Evolutionary conservation across 2,329 filamentous ascomycete genomes (phyloP).

Genomic region (Pseudogymnoascus sp.): DNA sequence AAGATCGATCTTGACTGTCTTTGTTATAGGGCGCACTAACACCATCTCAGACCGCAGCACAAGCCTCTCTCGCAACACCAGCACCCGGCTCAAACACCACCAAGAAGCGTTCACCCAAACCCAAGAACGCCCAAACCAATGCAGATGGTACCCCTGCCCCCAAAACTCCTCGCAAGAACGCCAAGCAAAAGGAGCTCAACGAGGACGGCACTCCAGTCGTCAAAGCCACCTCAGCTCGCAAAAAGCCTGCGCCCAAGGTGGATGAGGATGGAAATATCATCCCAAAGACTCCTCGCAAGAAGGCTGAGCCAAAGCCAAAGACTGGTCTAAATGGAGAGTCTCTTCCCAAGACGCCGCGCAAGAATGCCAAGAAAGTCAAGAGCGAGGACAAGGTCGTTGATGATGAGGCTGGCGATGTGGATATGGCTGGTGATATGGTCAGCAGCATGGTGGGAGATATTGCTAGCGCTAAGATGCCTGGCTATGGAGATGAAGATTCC

Average conservation of each 20-base stretch:
- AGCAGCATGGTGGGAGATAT: background rate
- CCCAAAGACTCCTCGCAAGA: background rate
- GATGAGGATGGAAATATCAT: background rate
- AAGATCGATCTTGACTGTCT: background rate
- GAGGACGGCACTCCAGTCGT: background rate
- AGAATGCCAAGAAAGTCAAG: background rate
- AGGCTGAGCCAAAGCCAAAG: background rate
- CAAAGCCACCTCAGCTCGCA: background rate
- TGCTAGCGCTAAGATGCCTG: background rate
- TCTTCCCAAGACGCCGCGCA: background rate
- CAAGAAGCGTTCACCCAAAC: background rate
- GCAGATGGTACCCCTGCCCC: background rate
- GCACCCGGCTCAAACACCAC: background rate
- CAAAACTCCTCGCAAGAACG: constrained; percentile 5
- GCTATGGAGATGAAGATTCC: background rate
- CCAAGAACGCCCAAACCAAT: background rate
- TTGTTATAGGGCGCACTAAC: background rate
- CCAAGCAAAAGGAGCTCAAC: background rate
- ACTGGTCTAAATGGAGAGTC: background rate
- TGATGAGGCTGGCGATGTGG: background rate
- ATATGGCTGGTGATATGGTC: background rate
- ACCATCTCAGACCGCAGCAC: background rate
- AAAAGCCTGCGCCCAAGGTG: background rate
- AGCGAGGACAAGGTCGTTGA: background rate
- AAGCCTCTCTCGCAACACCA: background rate